phyloP scores from a whole-genome alignment of 768 basidiomycete species.

The Hericium coralloides region DNA sequence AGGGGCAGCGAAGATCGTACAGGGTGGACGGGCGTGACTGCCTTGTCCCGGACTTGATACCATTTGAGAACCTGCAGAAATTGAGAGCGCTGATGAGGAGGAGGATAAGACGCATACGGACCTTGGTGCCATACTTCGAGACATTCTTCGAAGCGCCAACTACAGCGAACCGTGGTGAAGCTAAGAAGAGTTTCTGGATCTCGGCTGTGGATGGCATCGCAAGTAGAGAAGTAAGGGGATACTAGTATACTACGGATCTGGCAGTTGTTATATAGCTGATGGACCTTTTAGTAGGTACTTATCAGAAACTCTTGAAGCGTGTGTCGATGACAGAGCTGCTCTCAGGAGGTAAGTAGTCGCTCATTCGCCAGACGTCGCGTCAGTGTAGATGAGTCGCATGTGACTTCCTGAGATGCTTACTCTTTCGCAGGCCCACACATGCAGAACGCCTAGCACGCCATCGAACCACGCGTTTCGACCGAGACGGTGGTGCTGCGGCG shows the following conservation, averaged over 20 bases:
- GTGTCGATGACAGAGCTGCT: no score
- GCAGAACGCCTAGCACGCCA: no score
- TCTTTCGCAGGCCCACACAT: no score
- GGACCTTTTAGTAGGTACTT: no score
- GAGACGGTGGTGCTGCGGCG: no score
- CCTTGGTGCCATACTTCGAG: slow-evolving; percentile 74
- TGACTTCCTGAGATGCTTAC: no score
- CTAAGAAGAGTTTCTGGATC: slow-evolving; percentile 47
- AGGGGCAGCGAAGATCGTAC: slow-evolving; percentile 29
- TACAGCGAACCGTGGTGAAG: slow-evolving; percentile 61
- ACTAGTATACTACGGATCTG: not conserved
- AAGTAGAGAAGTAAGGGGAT: not conserved
- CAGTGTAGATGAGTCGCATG: no score
- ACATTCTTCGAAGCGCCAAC: slow-evolving; percentile 78
- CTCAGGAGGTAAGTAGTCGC: no score
- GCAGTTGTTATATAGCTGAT: no score
- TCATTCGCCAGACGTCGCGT: no score
- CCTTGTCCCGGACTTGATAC: slow-evolving; percentile 52
- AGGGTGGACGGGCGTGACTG: slow-evolving; percentile 68
- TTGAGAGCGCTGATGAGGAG: not conserved
- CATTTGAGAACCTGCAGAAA: slow-evolving; percentile 59
- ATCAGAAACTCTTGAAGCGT: no score
- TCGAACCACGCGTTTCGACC: no score
- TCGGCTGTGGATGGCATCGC: slow-evolving; percentile 25
- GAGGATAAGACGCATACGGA: slow-evolving; percentile 10